Conservation (phyloP, 164 flowering plant genomes). For the Stephania japonica region DNA sequence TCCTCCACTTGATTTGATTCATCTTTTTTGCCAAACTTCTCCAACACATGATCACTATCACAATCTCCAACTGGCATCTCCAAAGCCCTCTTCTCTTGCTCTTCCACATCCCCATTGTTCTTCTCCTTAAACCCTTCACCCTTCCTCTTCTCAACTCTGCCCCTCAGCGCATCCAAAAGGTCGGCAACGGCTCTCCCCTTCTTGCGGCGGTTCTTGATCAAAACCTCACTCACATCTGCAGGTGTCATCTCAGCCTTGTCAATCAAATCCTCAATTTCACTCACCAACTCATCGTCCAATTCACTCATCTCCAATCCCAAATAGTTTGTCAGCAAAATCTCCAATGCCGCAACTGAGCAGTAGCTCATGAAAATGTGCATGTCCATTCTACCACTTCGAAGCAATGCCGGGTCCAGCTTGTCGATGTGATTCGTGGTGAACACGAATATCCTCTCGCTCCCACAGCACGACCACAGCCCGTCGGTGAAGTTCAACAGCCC, state of each 20-base stretch:
- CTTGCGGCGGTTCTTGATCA: conserved; percentile 65
- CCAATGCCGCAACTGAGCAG: conserved; percentile 52
- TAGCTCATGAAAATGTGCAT: conserved; percentile 78
- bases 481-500: conserved; percentile 86
- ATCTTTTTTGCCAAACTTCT: conserved; percentile 1
- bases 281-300: conserved; percentile 24
- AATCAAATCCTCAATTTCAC: conserved; percentile 34
- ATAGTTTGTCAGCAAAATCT: conserved; percentile 65
- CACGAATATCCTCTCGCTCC: conserved; percentile 83
- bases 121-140: conserved; percentile 12
- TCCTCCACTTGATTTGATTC: background rate
- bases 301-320: conserved; percentile 39
- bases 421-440: conserved; percentile 92
- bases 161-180: conserved; percentile 42
- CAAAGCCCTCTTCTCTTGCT: conserved; percentile 74
- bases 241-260: conserved; percentile 75
- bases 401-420: conserved; percentile 83
- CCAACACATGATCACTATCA: conserved; percentile 6
- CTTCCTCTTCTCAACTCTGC: conserved; percentile 27
- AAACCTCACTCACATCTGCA: conserved; percentile 76
- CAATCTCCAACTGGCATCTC: conserved; percentile 36
- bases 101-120: conserved; percentile 27
- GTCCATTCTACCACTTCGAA: conserved; percentile 83
- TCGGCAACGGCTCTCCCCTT: conserved; percentile 47
- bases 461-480: conserved; percentile 92